A percentile compares a stretch with the other conserved stretches of the same genome.
Evolutionary conservation across 2,329 filamentous ascomycete genomes (phyloP).

Genomic region (Arthrocladium fulminans): DNA sequence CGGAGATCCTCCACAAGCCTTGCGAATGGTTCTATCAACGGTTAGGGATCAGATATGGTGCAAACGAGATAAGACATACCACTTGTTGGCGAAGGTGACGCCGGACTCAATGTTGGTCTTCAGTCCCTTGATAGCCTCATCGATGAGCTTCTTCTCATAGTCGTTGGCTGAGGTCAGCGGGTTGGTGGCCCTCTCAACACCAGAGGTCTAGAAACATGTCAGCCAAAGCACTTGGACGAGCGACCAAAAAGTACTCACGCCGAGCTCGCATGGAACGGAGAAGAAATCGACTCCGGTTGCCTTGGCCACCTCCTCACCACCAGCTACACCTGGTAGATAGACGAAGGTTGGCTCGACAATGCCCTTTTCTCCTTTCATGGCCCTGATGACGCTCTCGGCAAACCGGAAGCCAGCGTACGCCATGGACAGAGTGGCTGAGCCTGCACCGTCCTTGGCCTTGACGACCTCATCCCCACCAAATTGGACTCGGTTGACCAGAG

Average conservation of each 20-base stretch:
- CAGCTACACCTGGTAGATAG: conserved; percentile 82
- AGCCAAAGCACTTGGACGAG: conserved; percentile 17
- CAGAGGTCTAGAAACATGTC: conserved; percentile 54
- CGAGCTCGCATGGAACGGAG: conserved; percentile 90
- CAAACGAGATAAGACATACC: background rate
- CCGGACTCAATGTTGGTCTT: conserved; percentile 94
- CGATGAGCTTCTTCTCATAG: conserved; percentile 80
- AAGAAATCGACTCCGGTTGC: conserved; percentile 84
- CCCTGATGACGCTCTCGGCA: conserved; percentile 87
- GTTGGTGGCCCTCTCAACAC: conserved; percentile 78
- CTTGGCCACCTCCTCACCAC: conserved; percentile 78
- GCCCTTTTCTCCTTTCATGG: conserved; percentile 77
- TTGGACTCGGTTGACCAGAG: conserved; percentile 88
- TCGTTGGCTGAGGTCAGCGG: conserved; percentile 68
- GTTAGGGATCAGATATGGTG: background rate
- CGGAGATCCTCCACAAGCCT: background rate
- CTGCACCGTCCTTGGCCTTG: conserved; percentile 96
- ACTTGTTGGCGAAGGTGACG: conserved; percentile 72
- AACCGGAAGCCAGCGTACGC: conserved; percentile 95
- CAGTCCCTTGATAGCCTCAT: conserved; percentile 65
- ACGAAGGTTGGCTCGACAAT: conserved; percentile 92
- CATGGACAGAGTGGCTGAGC: conserved; percentile 93
- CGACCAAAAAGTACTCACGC: conserved; percentile 53
- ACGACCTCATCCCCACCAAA: conserved; percentile 99
- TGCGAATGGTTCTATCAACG: background rate